phyloP scores from a whole-genome alignment of 2,329 filamentous ascomycete genomes.

The Xylaria sp. region DNA sequence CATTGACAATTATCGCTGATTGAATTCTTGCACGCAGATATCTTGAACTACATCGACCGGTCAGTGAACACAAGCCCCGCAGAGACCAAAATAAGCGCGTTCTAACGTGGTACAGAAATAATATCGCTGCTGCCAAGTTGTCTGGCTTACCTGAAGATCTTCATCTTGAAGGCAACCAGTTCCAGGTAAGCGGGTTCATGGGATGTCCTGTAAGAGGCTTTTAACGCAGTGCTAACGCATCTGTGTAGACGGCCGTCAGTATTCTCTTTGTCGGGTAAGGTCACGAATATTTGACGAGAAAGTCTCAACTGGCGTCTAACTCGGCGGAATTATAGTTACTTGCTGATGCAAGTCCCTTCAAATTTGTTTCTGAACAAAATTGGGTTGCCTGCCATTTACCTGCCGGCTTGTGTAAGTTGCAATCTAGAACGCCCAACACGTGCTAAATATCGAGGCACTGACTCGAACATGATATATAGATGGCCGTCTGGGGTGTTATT shows the following conservation, averaged over 20 bases:
- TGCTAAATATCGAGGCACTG: conserved; percentile 7
- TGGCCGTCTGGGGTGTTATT: conserved; percentile 56
- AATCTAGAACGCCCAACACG: neutral
- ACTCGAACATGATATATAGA: conserved; percentile 39
- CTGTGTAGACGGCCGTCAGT: conserved; percentile 50
- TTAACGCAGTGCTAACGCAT: conserved; percentile 17
- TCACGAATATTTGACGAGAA: neutral
- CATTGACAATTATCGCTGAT: conserved; percentile 12
- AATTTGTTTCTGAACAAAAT: conserved; percentile 58
- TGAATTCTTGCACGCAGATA: conserved; percentile 21
- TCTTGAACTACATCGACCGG: conserved; percentile 40
- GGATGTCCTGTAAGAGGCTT: neutral
- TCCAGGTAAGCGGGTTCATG: conserved; percentile 40
- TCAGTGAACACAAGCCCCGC: conserved; percentile 14
- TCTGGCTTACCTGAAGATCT: conserved; percentile 51
- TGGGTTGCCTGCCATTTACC: conserved; percentile 54
- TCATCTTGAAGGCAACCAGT: conserved; percentile 41
- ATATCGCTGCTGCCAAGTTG: conserved; percentile 60
- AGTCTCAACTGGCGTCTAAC: neutral
- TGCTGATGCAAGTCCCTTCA: conserved; percentile 58
- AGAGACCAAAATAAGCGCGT: neutral
- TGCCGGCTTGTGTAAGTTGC: conserved; percentile 50
- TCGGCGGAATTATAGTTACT: conserved; percentile 44
- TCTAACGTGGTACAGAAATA: conserved; percentile 49
- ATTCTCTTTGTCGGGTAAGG: conserved; percentile 57